Evolutionary conservation across 202 grass and related monocot species (phyloP).

Genomic region (Panicum hallii): DNA sequence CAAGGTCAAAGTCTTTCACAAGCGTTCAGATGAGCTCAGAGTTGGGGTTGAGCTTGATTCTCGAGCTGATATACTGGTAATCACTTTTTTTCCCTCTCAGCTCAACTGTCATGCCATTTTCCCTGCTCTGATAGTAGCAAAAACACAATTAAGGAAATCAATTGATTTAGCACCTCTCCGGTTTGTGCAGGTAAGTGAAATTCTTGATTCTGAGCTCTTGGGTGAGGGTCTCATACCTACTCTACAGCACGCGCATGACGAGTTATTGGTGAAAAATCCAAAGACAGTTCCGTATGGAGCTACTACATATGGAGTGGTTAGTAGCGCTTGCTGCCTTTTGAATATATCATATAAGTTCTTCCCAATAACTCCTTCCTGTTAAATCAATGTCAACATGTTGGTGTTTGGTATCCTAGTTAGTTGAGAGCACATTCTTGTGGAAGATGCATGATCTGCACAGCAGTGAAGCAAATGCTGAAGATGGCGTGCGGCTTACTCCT

Average conservation of each 20-base stretch:
- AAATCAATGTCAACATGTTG: conserved; percentile 30
- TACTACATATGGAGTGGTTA: conserved; percentile 81
- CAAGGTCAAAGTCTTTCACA: conserved; percentile 76
- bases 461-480: conserved; percentile 70
- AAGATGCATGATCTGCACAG: conserved; percentile 88
- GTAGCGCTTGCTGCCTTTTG: not conserved
- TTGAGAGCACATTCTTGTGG: conserved; percentile 81
- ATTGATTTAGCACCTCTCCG: not conserved
- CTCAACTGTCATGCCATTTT: not conserved
- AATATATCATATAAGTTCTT: not conserved
- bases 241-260: conserved; percentile 88
- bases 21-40: conserved; percentile 78
- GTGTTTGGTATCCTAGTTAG: conserved; percentile 62
- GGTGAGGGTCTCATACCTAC: conserved; percentile 96
- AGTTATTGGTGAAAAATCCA: conserved; percentile 68
- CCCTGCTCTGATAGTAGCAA: conserved; percentile 12
- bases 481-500: conserved; percentile 78
- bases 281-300: conserved; percentile 81
- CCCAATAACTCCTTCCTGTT: not conserved
- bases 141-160: not conserved
- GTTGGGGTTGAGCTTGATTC: conserved; percentile 72
- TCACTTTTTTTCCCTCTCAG: conserved; percentile 3
- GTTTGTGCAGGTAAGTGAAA: conserved; percentile 83
- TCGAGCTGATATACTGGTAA: conserved; percentile 76
- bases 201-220: conserved; percentile 91